Evolutionary conservation across 768 basidiomycete species (phyloP), one percentile per base, ranked within the genome.

Genomic region (Kondoa subrosea): DNA sequence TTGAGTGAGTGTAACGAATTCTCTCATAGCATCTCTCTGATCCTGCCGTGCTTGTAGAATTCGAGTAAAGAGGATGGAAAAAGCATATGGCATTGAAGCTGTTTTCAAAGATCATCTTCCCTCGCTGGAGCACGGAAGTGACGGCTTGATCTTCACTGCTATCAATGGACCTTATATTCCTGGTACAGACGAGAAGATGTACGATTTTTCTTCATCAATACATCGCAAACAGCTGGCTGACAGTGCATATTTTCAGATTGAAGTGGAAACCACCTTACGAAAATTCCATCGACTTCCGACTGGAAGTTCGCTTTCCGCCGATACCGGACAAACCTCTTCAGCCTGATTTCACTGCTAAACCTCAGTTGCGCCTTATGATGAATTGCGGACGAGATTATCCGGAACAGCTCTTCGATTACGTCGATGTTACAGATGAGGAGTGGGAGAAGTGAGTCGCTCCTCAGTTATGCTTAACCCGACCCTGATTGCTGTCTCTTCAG

Each of bases 231-330:
- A 57, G 56, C 65, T 25, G 34, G 27, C 68, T 61, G 2, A 57
- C 2, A 34, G 40, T 16, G 32, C 25, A 2, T 26, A 3, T 15
- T 33, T 30, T 14, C 73, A 97, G 93, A 71, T 77, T 99, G 74
- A 99, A 99, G 78, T 99, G 95, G 95, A 99, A 99, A 77, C 91
- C 92, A 0, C 91, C 95, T 0, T 88, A 87, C 1, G 93, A 97
- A 75, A 99, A 99, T 76, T 92, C 91, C 1, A 87, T 97, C 73
- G 95, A 99, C 77, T 97, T 99, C 81, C 90, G 91, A 76, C 85
- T 97, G 31, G 83, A 91, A 62, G 80, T 99, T n/a, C 86, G 90
- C 33, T 99, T 97, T 76, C 91, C 93, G 0, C 84, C 90, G 1
- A 76, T 78, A 2, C 75, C 76, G 17, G 78, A 78, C 27, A 77